A percentile compares a stretch with the other conserved stretches of the same genome.
phyloP scores from a whole-genome alignment of 2,329 filamentous ascomycete genomes.

The Epichloe elymi region DNA sequence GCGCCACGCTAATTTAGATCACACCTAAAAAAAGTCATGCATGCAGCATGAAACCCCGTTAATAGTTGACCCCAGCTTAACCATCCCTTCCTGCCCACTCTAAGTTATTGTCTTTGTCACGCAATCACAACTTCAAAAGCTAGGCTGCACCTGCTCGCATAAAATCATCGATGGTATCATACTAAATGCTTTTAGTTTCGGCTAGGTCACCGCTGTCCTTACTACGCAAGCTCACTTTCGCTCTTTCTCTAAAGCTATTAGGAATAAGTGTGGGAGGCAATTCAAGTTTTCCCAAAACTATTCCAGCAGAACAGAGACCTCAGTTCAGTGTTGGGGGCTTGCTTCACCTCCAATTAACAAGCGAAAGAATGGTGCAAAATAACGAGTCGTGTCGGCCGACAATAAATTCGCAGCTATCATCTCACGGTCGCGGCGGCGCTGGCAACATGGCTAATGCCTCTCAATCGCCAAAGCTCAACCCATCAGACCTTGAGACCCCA shows the following conservation, averaged over 20 bases:
- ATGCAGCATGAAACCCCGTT: neutral
- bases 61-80: neutral
- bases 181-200: too few relatives aligned
- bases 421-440: conserved; percentile 67
- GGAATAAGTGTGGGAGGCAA: too few relatives aligned
- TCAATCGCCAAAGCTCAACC: conserved; percentile 36
- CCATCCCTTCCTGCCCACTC: neutral
- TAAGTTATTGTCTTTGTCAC: neutral
- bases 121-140: neutral
- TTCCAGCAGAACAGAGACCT: too few relatives aligned
- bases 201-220: too few relatives aligned
- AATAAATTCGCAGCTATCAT: conserved; percentile 31
- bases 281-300: too few relatives aligned
- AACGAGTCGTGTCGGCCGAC: neutral
- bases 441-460: conserved; percentile 54
- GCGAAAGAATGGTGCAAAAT: conserved; percentile 1
- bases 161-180: too few relatives aligned
- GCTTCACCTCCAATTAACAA: neutral
- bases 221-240: too few relatives aligned
- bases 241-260: too few relatives aligned
- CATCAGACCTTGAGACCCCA: conserved; percentile 64
- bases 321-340: neutral
- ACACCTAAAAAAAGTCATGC: neutral
- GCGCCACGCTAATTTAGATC: too few relatives aligned
- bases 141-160: too few relatives aligned